Base-by-base conservation (phyloP, 495 filamentous ascomycete species). In the Aspergillus asperescens region DNA sequence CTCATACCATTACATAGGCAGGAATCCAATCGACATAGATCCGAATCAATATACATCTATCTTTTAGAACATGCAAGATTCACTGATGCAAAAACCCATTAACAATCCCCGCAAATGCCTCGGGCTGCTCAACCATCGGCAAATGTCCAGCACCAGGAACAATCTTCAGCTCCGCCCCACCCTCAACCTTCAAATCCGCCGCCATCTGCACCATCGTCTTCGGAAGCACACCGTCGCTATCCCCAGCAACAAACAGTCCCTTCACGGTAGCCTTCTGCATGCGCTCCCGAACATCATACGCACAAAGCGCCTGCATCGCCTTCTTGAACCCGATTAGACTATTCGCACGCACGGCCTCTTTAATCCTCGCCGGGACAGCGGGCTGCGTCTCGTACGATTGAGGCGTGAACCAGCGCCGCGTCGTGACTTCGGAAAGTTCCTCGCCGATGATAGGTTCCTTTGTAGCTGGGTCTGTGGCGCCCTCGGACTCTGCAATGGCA, bases 121-220 rank as follows among this genome's bases (percentile, higher is more conserved):
- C 66, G 7, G 85, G 84, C 53, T 84, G 79, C 73, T 93, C 87
- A 29, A 80, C 82, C 88, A 93, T 93, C 4, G 88, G 88, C 68
- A 93, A 65, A 71, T 93, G 88, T 0, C 88, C 88, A 0, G 87
- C 84, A 20, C 71, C 65, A 1, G 83, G 77, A 44, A 91, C 77
- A 44, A 84, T 62, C 62, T 72, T 78, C 50, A 85, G 70, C 62
- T 80, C 76, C 0, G 79, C 77, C 1, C 75, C 80, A 0, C 78
- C 77, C 1, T 77, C 80, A 1, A 63, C 62, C 4, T 79, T 80
- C 50, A 87, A 61, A 40, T 71, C 64, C 0, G 67, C 70, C 50
- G 76, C 81, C 75, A 91, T 89, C 23, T 83, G 80, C 46, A 81
- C 78, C 87, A 91, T 91, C 1, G 84, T 85, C 66, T 80, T 80